Conservation (phyloP, 176 grass and related monocot genomes). For the Oryza meridionalis region DNA sequence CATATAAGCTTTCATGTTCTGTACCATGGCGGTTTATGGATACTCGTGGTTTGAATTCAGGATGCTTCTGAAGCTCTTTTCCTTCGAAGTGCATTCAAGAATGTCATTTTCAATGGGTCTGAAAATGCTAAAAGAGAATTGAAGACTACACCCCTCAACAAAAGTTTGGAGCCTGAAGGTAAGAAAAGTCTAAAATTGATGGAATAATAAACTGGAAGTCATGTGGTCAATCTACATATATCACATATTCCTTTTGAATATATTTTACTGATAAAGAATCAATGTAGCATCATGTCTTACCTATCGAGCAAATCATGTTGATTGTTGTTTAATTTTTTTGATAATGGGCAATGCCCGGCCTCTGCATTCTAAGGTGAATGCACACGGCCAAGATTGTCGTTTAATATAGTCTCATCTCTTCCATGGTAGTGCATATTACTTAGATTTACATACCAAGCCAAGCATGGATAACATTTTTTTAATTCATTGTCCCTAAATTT, state of each 20-base stretch:
- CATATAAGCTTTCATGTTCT: neutral
- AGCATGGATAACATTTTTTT: neutral
- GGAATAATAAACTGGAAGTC: neutral
- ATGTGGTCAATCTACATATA: constrained; percentile 5
- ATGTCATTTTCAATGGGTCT: constrained; percentile 68
- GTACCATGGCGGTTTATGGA: neutral
- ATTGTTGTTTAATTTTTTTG: neutral
- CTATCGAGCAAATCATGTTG: neutral
- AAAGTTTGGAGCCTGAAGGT: constrained; percentile 66
- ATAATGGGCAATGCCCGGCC: no score
- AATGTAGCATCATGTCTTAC: neutral
- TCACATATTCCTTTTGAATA: neutral
- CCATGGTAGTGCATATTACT: neutral
- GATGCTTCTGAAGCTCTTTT: constrained; percentile 93
- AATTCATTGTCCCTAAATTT: constrained; percentile 29
- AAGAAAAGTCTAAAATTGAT: constrained; percentile 13
- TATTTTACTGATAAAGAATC: constrained; percentile 2
- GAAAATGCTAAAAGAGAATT: constrained; percentile 54
- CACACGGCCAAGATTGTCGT: neutral
- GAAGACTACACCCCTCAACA: constrained; percentile 37
- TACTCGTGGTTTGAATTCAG: constrained; percentile 51
- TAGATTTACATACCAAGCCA: neutral
- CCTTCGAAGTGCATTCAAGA: constrained; percentile 79
- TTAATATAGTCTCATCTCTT: neutral
- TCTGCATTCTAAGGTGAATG: no score